phyloP scores from a whole-genome alignment of 2,329 filamentous ascomycete genomes.

The Colletotrichum neosansevieriae region DNA sequence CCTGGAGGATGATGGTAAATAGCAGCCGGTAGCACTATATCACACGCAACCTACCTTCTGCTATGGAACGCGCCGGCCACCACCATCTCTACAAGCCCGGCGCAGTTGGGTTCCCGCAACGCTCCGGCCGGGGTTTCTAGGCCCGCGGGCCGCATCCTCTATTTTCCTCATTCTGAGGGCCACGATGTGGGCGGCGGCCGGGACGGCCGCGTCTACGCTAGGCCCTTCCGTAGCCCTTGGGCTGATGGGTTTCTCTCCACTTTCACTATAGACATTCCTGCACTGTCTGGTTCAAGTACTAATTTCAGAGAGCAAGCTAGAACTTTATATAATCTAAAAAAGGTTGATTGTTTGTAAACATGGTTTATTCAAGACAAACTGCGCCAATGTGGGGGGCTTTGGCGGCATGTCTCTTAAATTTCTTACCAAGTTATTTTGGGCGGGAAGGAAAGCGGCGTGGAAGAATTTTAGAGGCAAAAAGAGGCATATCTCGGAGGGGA shows the following conservation, averaged over 20 bases:
- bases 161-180: background rate
- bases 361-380: conserved; percentile 4
- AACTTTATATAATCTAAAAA: background rate
- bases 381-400: background rate
- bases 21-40: background rate
- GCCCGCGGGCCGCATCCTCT: background rate
- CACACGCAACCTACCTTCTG: no score
- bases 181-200: conserved; percentile 14
- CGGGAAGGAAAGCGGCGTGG: no score
- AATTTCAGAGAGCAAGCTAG: background rate
- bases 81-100: no score
- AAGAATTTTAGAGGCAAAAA: no score
- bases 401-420: background rate
- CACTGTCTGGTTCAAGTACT: conserved; percentile 15
- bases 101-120: background rate
- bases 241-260: conserved; percentile 13
- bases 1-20: background rate
- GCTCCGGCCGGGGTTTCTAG: conserved; percentile 5
- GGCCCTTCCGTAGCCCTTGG: background rate
- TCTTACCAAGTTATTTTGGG: background rate
- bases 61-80: no score
- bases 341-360: conserved; percentile 4
- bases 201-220: background rate
- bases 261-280: conserved; percentile 37
- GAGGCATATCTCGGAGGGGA: no score